A percentile compares a stretch with the other conserved stretches of the same genome.
phyloP scores from a whole-genome alignment of 768 basidiomycete species.

The Boletellus emodensis region DNA sequence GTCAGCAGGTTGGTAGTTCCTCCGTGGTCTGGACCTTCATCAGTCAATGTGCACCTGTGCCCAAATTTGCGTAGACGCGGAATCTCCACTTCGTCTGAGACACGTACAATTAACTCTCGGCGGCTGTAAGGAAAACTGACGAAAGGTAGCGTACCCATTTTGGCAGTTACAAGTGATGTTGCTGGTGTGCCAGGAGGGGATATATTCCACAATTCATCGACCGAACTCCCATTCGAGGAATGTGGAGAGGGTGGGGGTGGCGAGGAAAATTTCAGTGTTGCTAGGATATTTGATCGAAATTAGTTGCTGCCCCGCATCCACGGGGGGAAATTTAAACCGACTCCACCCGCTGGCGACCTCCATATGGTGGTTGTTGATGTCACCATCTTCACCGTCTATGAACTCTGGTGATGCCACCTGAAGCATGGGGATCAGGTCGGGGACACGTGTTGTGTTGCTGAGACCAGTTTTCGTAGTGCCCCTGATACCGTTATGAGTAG shows the following conservation, averaged over 20 bases:
- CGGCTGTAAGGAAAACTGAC: not conserved
- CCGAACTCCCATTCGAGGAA: slow-evolving; percentile 40
- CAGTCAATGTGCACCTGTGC: slow-evolving; percentile 14
- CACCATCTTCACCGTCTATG: slow-evolving; percentile 39
- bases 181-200: slow-evolving; percentile 45
- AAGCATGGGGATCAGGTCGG: slow-evolving; percentile 29
- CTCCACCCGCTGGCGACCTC: slow-evolving; percentile 63
- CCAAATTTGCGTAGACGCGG: slow-evolving; percentile 51
- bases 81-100: slow-evolving; percentile 48
- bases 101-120: slow-evolving; percentile 2
- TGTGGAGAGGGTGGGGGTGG: slow-evolving; percentile 33
- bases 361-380: slow-evolving; percentile 49
- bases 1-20: slow-evolving; percentile 12
- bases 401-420: slow-evolving; percentile 20
- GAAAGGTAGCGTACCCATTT: slow-evolving; percentile 42
- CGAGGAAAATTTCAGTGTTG: slow-evolving; percentile 39
- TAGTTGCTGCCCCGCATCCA: not conserved
- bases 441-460: slow-evolving; percentile 14
- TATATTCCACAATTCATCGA: slow-evolving; percentile 50
- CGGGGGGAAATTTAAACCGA: slow-evolving; percentile 31
- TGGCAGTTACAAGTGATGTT: slow-evolving; percentile 39
- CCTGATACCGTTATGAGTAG: not conserved
- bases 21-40: slow-evolving; percentile 1
- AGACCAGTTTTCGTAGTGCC: not conserved
- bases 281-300: slow-evolving; percentile 14